A percentile compares a stretch with the other conserved stretches of the same genome.
Conservation (phyloP, 1,284 basidiomycete genomes). For the Heterobasidion parviporum region DNA sequence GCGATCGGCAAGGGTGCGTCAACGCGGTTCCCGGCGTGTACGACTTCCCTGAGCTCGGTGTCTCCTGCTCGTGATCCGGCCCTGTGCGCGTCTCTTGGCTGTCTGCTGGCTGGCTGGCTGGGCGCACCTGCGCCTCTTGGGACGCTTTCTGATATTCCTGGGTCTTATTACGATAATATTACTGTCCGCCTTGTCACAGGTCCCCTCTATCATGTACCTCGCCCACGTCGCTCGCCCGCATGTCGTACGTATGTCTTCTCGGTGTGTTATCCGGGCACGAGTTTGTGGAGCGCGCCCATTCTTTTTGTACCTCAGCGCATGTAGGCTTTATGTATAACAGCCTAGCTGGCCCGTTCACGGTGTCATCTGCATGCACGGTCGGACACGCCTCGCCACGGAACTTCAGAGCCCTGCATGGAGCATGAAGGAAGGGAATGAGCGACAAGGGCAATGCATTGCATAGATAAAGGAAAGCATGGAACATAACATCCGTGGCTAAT, state of each 20-base stretch:
- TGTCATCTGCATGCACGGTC: neutral
- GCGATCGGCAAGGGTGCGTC: constrained; percentile 34
- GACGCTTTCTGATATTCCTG: neutral
- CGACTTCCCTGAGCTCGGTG: constrained; percentile 28
- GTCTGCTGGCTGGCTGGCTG: neutral
- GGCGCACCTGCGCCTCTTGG: neutral
- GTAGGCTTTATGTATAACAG: neutral
- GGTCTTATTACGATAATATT: neutral
- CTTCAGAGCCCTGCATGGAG: too few relatives aligned
- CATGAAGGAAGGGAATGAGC: neutral
- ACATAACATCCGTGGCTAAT: neutral
- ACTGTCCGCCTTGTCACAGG: neutral
- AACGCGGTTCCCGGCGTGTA: constrained; percentile 37
- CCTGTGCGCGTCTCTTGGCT: neutral
- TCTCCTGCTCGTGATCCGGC: constrained; percentile 24
- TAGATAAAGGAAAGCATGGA: neutral
- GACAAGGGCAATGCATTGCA: neutral
- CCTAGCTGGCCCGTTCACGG: neutral
- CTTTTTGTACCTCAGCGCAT: neutral
- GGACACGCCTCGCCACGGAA: too few relatives aligned
- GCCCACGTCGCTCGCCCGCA: neutral
- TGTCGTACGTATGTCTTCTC: neutral
- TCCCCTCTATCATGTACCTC: neutral
- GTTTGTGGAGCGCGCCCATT: neutral
- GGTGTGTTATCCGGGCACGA: neutral